A percentile compares a stretch with the other conserved stretches of the same genome.
These are phyloP conservation scores for Calonectria leucothoes DNA, from an alignment of 2,329 filamentous ascomycete species.

Conservation along the genomic window DNA sequence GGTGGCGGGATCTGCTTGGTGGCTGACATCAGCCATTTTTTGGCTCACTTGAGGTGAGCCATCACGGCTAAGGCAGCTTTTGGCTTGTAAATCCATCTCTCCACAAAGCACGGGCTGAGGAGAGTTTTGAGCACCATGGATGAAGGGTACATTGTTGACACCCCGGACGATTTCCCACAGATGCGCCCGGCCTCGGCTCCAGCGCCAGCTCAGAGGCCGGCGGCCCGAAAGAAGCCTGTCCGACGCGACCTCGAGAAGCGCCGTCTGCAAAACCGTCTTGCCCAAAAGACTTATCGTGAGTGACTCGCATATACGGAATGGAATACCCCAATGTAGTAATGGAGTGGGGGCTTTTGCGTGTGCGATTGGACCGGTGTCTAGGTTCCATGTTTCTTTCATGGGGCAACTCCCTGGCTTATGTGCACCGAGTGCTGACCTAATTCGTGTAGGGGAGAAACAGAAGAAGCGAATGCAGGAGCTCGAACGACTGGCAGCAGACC, in stretches of 20 bases:
- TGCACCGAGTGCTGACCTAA: constrained; percentile 35
- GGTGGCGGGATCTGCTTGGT: constrained; percentile 18
- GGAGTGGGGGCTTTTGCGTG: background rate
- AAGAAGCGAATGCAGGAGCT: constrained; percentile 41
- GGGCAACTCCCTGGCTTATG: background rate
- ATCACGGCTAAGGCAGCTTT: background rate
- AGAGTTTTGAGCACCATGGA: constrained; percentile 16
- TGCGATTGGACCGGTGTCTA: background rate
- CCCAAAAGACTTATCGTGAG: constrained; percentile 66
- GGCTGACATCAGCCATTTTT: constrained; percentile 42
- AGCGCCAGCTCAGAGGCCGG: background rate
- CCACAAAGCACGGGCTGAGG: background rate
- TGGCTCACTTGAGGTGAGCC: constrained; percentile 28
- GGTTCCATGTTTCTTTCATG: background rate
- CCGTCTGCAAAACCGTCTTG: constrained; percentile 42
- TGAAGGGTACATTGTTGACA: constrained; percentile 10
- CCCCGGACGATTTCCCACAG: background rate
- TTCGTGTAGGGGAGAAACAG: constrained; percentile 43
- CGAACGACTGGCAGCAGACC: constrained; percentile 36
- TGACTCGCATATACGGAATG: constrained; percentile 8
- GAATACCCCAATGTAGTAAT: background rate
- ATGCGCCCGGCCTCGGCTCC: background rate
- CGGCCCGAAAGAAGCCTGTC: constrained; percentile 22
- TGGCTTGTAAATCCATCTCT: background rate
- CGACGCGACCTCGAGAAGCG: constrained; percentile 41